phyloP scores from a whole-genome alignment of 1,284 basidiomycete genomes.

The Leccinum pachyderme region DNA sequence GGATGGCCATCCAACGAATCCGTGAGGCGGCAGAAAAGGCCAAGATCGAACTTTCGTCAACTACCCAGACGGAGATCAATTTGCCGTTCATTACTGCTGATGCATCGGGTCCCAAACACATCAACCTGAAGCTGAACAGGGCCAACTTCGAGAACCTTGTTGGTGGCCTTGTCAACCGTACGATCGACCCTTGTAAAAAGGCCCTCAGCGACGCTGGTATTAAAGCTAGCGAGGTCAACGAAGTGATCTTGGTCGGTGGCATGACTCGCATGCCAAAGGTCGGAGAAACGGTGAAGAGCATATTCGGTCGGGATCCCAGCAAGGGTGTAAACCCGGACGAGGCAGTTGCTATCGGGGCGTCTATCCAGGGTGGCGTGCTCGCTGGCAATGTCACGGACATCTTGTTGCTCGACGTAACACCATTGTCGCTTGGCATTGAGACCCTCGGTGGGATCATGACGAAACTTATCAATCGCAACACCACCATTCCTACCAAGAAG shows the following conservation, averaged over 20 bases:
- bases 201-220: conserved; percentile 89
- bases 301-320: conserved; percentile 94
- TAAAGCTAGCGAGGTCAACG: conserved; percentile 90
- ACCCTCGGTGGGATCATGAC: conserved; percentile 99
- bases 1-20: conserved; percentile 99
- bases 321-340: conserved; percentile 99
- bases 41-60: conserved; percentile 96
- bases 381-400: conserved; percentile 97
- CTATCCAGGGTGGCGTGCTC: conserved; percentile 94
- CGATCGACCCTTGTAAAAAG: conserved; percentile 97
- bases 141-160: conserved; percentile 91
- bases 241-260: conserved; percentile 97
- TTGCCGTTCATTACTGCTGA: conserved; percentile 97
- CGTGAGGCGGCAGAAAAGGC: conserved; percentile 99
- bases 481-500: conserved; percentile 99
- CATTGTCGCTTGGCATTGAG: conserved; percentile 92
- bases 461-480: conserved; percentile 93
- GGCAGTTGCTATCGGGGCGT: conserved; percentile 90
- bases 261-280: conserved; percentile 99
- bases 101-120: conserved; percentile 93
- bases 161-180: conserved; percentile 81
- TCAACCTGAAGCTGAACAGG: conserved; percentile 88
- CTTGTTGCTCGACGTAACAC: conserved; percentile 93
- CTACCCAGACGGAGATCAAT: conserved; percentile 93
- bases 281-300: conserved; percentile 81